A percentile compares a stretch with the other conserved stretches of the same genome.
These are phyloP conservation scores for Prunus mume DNA, from an alignment of 306 rosid species.

Conservation along the genomic window DNA sequence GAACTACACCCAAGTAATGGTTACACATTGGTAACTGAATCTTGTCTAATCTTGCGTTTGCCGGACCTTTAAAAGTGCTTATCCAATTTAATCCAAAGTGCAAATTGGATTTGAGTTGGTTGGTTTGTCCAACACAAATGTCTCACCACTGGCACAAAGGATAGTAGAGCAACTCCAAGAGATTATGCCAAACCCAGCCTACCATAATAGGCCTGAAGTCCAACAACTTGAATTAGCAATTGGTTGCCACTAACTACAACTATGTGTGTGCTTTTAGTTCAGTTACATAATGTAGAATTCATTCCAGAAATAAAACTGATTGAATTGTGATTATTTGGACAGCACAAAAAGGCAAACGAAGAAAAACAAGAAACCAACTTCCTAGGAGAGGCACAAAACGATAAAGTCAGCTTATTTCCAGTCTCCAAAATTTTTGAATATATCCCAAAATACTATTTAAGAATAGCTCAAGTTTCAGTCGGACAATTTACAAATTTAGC, in stretches of 20 bases:
- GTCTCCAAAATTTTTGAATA: conserved; percentile 30
- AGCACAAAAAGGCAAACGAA: neutral
- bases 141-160: too few species aligned
- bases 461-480: conserved; percentile 27
- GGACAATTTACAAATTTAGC: conserved; percentile 40
- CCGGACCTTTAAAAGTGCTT: neutral
- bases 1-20: neutral
- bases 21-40: neutral
- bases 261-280: neutral
- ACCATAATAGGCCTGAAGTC: neutral
- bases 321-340: neutral
- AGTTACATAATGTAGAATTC: neutral
- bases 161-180: too few species aligned
- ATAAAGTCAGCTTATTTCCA: conserved; percentile 12
- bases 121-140: too few species aligned
- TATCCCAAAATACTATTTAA: conserved; percentile 32
- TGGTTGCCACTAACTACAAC: neutral
- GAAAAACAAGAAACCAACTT: neutral
- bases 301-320: neutral
- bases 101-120: neutral
- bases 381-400: neutral
- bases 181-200: neutral
- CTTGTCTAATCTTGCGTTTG: neutral
- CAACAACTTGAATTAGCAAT: neutral
- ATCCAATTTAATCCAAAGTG: neutral